Evolutionary conservation across 2,329 filamentous ascomycete species (phyloP), one percentile per base, ranked within the genome.

Genomic region (Elsinoe fawcettii): DNA sequence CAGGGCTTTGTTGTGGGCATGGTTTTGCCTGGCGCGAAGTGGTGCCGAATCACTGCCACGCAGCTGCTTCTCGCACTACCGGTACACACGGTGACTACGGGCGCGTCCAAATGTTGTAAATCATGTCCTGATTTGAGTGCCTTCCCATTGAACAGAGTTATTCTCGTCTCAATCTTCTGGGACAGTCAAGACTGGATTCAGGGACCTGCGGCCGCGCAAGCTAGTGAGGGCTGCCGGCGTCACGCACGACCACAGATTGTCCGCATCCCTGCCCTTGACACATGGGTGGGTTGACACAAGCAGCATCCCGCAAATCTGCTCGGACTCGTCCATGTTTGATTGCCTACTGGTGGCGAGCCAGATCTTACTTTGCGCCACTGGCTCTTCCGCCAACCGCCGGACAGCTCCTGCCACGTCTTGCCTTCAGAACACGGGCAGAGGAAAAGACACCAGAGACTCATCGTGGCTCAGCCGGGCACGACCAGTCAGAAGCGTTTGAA

Each of bases 191-290:
- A 53, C 22, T 53, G 49, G 49, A 53, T 53, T 23, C 32, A 53
- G 49, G 49, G 49, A 53, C 49, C 30, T 53, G 30, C 20, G 16
- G 49, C 49, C 49, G 34, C 49, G 49, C 49, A 53, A 53, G 49
- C 49, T 53, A 39, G 49, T 53, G 49, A 53, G 30, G 32, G 34
- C 30, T 37, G 27, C 32, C 30, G 39, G 32, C 34, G 49, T 23
- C 20, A 39, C 30, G 25, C 32, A 37, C 34, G 22, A 34, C 12
- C 32, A 37, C 34, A 39, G 30, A 25, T 30, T 25, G 49, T 34
- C 16, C 32, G 32, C 25, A 51, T 25, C 32, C 30, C 49, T 25
- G 30, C 25, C 46, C 22, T 53, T 39, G 49, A 53, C 32, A 53
- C 49, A 36, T 36, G 34, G 49, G n/a, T 22, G n/a, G 20, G 11